Percentiles rank a stretch among this genome's conserved stretches.
These are phyloP conservation scores for Senna siamea DNA, from an alignment of 306 rosid species.

Conservation along the genomic window DNA sequence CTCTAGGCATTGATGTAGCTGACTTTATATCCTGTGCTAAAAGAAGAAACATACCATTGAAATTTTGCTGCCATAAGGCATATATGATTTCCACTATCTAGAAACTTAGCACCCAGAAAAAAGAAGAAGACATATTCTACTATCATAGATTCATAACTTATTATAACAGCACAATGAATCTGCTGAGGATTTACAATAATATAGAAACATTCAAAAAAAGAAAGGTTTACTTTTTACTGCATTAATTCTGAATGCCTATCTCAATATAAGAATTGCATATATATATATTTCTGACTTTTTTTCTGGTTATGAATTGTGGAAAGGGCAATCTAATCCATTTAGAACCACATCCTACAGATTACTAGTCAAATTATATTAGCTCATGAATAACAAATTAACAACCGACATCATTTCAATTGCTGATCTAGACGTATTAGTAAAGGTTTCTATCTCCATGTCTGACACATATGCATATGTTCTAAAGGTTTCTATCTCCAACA, in stretches of 20 bases:
- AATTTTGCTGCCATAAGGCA: background rate
- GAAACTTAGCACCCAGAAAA: background rate
- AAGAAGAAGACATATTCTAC: background rate
- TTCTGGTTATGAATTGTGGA: background rate
- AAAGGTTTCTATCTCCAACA: conserved; percentile 29
- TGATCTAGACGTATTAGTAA: conserved; percentile 18
- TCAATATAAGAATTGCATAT: background rate
- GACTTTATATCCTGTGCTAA: conserved; percentile 21
- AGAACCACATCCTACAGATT: conserved; percentile 13
- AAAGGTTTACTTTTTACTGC: background rate
- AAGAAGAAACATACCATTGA: conserved; percentile 1
- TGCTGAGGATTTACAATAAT: background rate
- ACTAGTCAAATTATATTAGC: conserved; percentile 2
- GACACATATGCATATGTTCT: background rate
- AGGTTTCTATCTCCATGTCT: conserved; percentile 21
- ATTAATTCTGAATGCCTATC: background rate
- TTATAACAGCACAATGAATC: conserved; percentile 6
- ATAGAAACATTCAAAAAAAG: background rate
- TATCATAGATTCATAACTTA: conserved; percentile 6
- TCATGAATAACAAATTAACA: background rate
- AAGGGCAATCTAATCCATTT: conserved; percentile 19
- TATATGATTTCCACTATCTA: conserved; percentile 29
- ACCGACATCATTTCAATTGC: conserved; percentile 17
- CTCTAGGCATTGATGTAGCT: conserved; percentile 9
- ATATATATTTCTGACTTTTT: background rate